These are phyloP conservation scores for Zymoseptoria ardabiliae DNA, from an alignment of 2,329 filamentous ascomycete species.

Conservation along the genomic window DNA sequence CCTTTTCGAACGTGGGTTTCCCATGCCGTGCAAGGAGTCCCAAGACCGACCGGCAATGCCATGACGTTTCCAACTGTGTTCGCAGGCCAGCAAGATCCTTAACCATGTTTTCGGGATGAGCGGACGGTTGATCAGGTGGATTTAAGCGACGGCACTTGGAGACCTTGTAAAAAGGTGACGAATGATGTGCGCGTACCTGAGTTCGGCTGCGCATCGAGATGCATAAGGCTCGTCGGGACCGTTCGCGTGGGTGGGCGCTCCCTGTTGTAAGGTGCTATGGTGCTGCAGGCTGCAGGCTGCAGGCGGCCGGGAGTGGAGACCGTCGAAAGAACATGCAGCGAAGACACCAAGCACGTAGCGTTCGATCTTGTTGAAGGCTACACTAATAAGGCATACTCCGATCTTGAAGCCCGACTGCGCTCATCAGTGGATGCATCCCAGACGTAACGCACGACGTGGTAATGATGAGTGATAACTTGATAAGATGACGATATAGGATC, in stretches of 20 bases:
- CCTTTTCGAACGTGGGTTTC: neutral
- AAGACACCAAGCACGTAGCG: neutral
- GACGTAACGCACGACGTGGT: neutral
- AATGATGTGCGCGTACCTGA: slow-evolving; percentile 6
- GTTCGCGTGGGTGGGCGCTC: neutral
- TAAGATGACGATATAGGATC: no score
- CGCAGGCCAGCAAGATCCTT: neutral
- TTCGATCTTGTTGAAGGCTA: no score
- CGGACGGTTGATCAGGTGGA: neutral
- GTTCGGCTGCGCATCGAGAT: slow-evolving; percentile 1
- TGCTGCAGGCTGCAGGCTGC: neutral
- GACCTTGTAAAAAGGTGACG: neutral
- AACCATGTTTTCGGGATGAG: neutral
- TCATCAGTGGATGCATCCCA: neutral
- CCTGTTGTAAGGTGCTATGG: neutral
- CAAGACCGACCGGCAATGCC: neutral
- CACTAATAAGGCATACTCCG: no score
- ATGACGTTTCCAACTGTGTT: neutral
- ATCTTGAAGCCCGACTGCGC: no score
- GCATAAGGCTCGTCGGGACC: neutral
- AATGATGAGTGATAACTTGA: neutral
- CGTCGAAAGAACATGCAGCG: neutral
- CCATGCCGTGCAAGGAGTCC: neutral
- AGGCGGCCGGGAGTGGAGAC: neutral
- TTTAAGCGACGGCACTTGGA: neutral